Percentiles rank a stretch among this genome's conserved stretches.
Evolutionary conservation across 768 basidiomycete species (phyloP).

Genomic region (Xerocomellus dryophilus): DNA sequence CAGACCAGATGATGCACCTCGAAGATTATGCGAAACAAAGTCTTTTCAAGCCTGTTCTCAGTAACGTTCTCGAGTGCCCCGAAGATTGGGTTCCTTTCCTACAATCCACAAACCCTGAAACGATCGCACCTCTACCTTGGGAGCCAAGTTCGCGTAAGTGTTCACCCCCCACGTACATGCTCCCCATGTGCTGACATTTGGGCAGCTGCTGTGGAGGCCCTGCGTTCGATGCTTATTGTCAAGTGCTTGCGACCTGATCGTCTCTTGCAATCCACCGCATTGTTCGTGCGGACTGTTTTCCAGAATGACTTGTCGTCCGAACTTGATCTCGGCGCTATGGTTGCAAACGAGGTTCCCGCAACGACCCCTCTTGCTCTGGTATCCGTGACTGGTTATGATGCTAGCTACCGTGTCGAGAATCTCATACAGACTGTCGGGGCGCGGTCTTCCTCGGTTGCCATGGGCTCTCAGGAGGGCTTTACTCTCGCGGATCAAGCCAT

Average conservation of each 20-base stretch:
- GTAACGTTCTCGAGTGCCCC: constrained; percentile 57
- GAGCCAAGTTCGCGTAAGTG: constrained; percentile 70
- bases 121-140: constrained; percentile 74
- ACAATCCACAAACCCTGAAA: constrained; percentile 63
- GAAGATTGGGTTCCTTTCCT: constrained; percentile 73
- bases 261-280: constrained; percentile 74
- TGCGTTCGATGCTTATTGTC: constrained; percentile 73
- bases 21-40: constrained; percentile 67
- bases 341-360: constrained; percentile 73
- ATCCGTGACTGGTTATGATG: constrained; percentile 95
- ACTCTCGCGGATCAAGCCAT: constrained; percentile 95
- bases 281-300: constrained; percentile 76
- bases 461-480: constrained; percentile 99
- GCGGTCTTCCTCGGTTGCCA: constrained; percentile 86
- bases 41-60: constrained; percentile 74
- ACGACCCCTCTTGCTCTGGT: constrained; percentile 84
- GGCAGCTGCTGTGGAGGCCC: constrained; percentile 67
- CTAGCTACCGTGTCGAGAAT: constrained; percentile 93
- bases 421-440: constrained; percentile 74
- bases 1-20: constrained; percentile 69
- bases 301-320: constrained; percentile 74
- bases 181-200: constrained; percentile 15
- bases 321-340: constrained; percentile 76
- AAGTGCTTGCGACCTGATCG: constrained; percentile 94
- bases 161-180: background rate